Evolutionary conservation across 2,329 filamentous ascomycete species (phyloP), one percentile per base, ranked within the genome.

Genomic region (Dactylellina leptospora): DNA sequence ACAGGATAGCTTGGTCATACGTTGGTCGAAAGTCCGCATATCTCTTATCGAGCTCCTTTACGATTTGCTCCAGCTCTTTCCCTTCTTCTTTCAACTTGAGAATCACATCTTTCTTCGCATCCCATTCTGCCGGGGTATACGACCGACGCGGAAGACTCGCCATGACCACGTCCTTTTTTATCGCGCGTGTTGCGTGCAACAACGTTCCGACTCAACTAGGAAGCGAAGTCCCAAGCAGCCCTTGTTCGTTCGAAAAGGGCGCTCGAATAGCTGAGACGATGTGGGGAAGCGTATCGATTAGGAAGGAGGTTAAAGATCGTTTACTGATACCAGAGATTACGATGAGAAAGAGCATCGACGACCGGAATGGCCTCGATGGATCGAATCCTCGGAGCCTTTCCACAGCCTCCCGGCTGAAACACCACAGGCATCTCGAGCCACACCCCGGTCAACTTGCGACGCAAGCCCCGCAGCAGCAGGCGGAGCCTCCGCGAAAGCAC

Each of bases 21-120:
- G 62, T 68, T 3, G 62, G 62, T 20, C 62, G 30, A 40, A 68
- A 68, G 28, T 68, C 62, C 27, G 62, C 51, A 44, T 51, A 68
- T 28, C 50, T 30, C 25, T 60, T 68, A 18, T 68, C 62, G 8
- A 68, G 62, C 10, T 68, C 62, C 36, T 48, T 60, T 6, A 68
- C 27, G 13, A 68, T 68, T 27, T 68, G 62, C 2, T 53, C 48
- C 18, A 42, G 62, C 38, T 59, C 44, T 18, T 60, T 68, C 18
- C 62, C 62, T 6, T 68, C 54, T 22, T 59, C 54, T 10, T 38
- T 42, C 4, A 68, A 16, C 22, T 54, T 59, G 45, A 55, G 16
- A 22, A 68, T 68, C 8, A 68, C 23, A 47, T 10, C 23, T n/a
- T 23, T 60, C 47, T 68, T 68, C 23, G 55, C 62, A 8, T 68